Percentiles rank a stretch among this genome's conserved stretches.
Evolutionary conservation across 2,329 filamentous ascomycete genomes (phyloP).

Genomic region (Pseudocercospora macadamiae): DNA sequence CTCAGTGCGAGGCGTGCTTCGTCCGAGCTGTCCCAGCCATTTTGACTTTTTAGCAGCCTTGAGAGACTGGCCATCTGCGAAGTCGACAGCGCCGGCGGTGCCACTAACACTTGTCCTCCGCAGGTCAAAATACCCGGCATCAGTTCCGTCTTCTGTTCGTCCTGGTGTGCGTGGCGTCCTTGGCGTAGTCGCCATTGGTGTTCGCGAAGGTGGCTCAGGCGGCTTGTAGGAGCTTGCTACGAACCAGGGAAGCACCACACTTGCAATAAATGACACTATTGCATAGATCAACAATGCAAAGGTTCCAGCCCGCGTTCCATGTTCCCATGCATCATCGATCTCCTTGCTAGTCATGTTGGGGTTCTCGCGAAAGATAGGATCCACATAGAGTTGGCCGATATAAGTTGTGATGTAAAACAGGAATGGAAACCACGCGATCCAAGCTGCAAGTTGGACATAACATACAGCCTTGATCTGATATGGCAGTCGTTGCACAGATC

Average conservation of each 20-base stretch:
- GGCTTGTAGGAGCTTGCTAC: slow-evolving; percentile 75
- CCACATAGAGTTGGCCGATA: slow-evolving; percentile 88
- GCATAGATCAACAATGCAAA: slow-evolving; percentile 89
- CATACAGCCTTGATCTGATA: slow-evolving; percentile 89
- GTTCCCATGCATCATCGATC: slow-evolving; percentile 78
- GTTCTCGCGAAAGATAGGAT: slow-evolving; percentile 76
- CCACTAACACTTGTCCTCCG: slow-evolving; percentile 3
- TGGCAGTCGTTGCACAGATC: slow-evolving; percentile 76
- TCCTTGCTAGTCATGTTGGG: slow-evolving; percentile 76
- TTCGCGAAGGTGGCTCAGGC: slow-evolving; percentile 41
- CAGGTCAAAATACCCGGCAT: slow-evolving; percentile 13
- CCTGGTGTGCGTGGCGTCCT: slow-evolving; percentile 16
- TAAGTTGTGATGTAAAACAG: slow-evolving; percentile 94
- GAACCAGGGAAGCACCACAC: slow-evolving; percentile 82
- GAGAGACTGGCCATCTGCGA: not conserved
- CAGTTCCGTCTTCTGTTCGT: slow-evolving; percentile 1
- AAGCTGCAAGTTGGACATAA: slow-evolving; percentile 92
- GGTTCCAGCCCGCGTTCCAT: slow-evolving; percentile 82
- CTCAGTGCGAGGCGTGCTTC: slow-evolving; percentile 51
- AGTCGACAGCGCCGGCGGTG: slow-evolving; percentile 13
- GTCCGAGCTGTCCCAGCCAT: slow-evolving; percentile 7
- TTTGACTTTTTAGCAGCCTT: not conserved
- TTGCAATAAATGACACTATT: slow-evolving; percentile 78
- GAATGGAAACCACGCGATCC: slow-evolving; percentile 98
- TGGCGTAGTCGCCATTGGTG: slow-evolving; percentile 45